These are phyloP conservation scores for Amylostereum chailletii DNA, from an alignment of 1,284 basidiomycete genomes.

Conservation along the genomic window DNA sequence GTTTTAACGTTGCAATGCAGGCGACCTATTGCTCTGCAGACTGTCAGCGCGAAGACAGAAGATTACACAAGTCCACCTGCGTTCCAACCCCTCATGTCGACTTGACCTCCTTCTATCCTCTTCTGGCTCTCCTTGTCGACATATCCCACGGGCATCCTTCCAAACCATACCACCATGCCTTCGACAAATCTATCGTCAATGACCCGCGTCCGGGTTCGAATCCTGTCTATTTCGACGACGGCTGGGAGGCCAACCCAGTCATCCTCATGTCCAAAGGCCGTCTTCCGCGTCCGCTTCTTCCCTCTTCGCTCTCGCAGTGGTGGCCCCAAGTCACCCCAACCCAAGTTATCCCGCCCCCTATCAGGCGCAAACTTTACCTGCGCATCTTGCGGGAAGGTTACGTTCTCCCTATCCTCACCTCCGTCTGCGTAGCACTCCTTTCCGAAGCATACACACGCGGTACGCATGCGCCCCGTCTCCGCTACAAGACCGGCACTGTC, in stretches of 20 bases:
- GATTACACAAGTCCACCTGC: constrained; percentile 25
- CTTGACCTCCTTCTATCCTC: constrained; percentile 27
- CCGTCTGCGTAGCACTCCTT: constrained; percentile 24
- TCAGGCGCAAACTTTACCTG: constrained; percentile 20
- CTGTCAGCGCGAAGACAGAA: constrained; percentile 30
- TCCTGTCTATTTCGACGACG: constrained; percentile 20
- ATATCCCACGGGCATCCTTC: constrained; percentile 14
- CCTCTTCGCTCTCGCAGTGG: constrained; percentile 13
- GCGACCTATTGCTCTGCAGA: constrained; percentile 6
- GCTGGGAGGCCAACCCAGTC: constrained; percentile 23
- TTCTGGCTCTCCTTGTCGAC: constrained; percentile 26
- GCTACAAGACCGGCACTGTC: constrained; percentile 27
- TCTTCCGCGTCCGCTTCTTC: neutral
- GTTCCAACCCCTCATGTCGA: constrained; percentile 30
- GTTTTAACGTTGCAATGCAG: neutral
- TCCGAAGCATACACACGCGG: constrained; percentile 32
- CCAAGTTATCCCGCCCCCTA: constrained; percentile 7
- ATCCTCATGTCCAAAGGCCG: constrained; percentile 21
- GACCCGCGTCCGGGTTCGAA: constrained; percentile 21
- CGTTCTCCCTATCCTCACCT: constrained; percentile 24
- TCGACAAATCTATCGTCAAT: constrained; percentile 26
- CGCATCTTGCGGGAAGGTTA: constrained; percentile 26
- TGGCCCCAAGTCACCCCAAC: constrained; percentile 20
- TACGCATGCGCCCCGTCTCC: constrained; percentile 24
- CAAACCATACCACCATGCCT: constrained; percentile 22